A percentile compares a stretch with the other conserved stretches of the same genome.
phyloP scores from a whole-genome alignment of 108 stramenopile genomes.

The Cyclotella atomus region DNA sequence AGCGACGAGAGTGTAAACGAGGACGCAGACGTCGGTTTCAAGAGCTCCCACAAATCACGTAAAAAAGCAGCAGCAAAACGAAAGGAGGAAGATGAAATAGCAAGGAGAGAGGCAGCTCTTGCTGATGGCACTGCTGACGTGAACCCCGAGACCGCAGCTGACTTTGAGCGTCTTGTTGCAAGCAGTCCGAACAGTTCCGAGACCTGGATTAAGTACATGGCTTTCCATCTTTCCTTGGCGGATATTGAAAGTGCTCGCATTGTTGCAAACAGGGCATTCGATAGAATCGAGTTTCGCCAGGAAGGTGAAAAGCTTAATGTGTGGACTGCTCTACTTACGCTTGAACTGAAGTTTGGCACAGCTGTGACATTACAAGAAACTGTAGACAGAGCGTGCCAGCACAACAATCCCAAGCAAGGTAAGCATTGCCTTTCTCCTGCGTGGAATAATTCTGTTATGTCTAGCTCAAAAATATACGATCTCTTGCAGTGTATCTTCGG shows the following conservation, averaged over 20 bases:
- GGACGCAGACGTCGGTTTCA: conserved; percentile 53
- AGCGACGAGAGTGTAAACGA: conserved; percentile 59
- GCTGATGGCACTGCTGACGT: conserved; percentile 91
- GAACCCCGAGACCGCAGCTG: conserved; percentile 89
- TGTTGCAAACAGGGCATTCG: conserved; percentile 89
- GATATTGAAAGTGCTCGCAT: conserved; percentile 91
- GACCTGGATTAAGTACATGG: conserved; percentile 97
- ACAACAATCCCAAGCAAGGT: conserved; percentile 90
- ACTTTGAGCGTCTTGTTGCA: conserved; percentile 95
- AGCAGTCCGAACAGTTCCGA: conserved; percentile 91
- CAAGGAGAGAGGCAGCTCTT: conserved; percentile 76
- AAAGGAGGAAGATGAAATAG: conserved; percentile 79
- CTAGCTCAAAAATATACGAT: background rate
- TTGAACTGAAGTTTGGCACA: conserved; percentile 93
- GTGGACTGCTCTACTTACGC: conserved; percentile 93
- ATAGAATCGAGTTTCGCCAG: conserved; percentile 91
- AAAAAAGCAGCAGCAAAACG: conserved; percentile 77
- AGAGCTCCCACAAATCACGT: conserved; percentile 72
- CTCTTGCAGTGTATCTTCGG: conserved; percentile 70
- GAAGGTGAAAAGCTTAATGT: conserved; percentile 93
- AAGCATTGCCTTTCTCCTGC: background rate
- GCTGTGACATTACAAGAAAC: conserved; percentile 67
- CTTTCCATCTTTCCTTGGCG: conserved; percentile 91
- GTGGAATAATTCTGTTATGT: background rate
- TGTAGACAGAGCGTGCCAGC: conserved; percentile 85